Base-by-base conservation (phyloP, 1,284 basidiomycete genomes). In the Schizophyllum commune region DNA sequence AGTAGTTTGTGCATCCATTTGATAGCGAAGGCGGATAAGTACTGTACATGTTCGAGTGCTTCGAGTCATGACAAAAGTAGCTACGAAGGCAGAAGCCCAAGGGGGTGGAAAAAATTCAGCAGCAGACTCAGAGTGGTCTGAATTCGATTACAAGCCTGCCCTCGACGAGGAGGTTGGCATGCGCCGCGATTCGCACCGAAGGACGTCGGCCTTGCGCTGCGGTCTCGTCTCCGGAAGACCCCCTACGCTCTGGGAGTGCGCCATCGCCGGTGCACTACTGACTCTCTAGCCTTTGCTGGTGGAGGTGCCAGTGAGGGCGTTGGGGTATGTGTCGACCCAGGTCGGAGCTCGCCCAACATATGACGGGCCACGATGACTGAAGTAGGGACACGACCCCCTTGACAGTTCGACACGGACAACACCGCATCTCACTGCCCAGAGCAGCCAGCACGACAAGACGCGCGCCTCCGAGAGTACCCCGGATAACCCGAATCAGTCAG, bases 111-210 rank as follows among this genome's bases (percentile, higher is more conserved):
- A 63, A 63, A 63, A 63, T 61, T 63, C 59, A 57, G 33, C 47
- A 52, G 32, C 62, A 59, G 62, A 63, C 57, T 39, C 62, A 63
- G 62, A 63, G 58, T 63, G 61, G 80, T 82, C 80, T 80, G 81
- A 82, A 77, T 83, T 78, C 76, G 81, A 81, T 82, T 79, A 72
- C 77, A 71, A 70, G 61, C 59, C 56, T 27, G 27, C 27, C 27
- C 27, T 27, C 27, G 27, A 27, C 27, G 27, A 27, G 27, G 27
- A 27, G 63, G 62, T 63, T 52, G 58, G 57, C 61, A 64, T 68
- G 77, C 73, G 77, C 80, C 74, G 75, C 79, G 71, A 81, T 82
- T 78, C 75, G 78, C 74, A 82, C 81, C 78, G 57, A 83, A 80
- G 77, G 72, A 72, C 73, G 65, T 57, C 39, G 60, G 56, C 60